A percentile compares a stretch with the other conserved stretches of the same genome.
Evolutionary conservation across 495 filamentous ascomycete genomes (phyloP).

Genomic region (Penicillium ochrochloron): DNA sequence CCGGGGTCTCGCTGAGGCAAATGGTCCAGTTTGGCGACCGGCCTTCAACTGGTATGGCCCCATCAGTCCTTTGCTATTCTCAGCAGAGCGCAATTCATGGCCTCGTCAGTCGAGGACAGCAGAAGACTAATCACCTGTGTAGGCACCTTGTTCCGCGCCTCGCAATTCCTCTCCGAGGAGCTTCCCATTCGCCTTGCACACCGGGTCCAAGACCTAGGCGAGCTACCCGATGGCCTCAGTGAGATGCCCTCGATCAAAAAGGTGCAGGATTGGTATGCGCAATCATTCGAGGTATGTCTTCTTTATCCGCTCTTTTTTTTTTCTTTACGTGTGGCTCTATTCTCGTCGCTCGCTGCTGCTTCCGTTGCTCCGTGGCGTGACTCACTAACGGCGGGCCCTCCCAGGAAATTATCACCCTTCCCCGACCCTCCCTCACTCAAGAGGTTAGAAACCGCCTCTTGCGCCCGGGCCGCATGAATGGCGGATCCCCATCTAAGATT

Average conservation of each 20-base stretch:
- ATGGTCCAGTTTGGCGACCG: conserved; percentile 98
- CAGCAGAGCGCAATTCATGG: background rate
- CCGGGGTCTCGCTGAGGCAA: conserved; percentile 93
- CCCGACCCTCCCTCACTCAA: conserved; percentile 72
- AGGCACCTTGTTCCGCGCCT: conserved; percentile 96
- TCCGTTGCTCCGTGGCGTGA: conserved; percentile 9
- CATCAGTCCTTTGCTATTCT: background rate
- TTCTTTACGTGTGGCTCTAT: too few species aligned
- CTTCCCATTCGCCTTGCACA: conserved; percentile 96
- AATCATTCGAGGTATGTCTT: conserved; percentile 91
- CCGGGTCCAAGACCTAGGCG: conserved; percentile 88
- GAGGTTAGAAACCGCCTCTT: conserved; percentile 81
- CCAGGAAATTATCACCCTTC: conserved; percentile 88
- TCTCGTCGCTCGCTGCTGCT: background rate
- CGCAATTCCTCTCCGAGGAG: conserved; percentile 98
- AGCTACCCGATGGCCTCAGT: conserved; percentile 94
- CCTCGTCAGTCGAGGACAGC: background rate
- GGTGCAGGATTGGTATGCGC: conserved; percentile 97
- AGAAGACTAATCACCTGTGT: background rate
- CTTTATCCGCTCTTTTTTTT: conserved; percentile 8
- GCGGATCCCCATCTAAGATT: conserved; percentile 59
- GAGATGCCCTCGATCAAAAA: conserved; percentile 97
- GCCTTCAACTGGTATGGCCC: conserved; percentile 75
- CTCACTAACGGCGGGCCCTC: conserved; percentile 13
- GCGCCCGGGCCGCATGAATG: conserved; percentile 67